Evolutionary conservation across 805 yeast genomes (phyloP), one percentile per base, ranked within the genome.

Genomic region (Tetrapisispora taiwanensis): DNA sequence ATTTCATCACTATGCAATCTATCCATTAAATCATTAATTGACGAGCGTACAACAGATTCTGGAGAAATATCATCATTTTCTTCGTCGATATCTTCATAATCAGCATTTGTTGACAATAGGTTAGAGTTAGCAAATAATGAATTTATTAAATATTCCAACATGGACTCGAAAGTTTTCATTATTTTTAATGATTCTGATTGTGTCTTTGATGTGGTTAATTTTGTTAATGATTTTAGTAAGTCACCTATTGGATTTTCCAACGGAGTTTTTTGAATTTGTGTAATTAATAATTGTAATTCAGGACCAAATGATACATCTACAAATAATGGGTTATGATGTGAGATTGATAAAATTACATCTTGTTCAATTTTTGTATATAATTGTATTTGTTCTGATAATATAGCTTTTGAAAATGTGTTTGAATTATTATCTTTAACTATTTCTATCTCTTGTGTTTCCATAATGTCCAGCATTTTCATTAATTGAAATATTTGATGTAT

Each of bases 1-100:
- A 81, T 80, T 43, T 86, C 95, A 59, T 90, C 96, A 0, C 95
- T 84, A 52, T 80, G 79, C 56, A 89, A 70, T 24, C 84, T 73
- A 36, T 86, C 79, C 46, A 78, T 70, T 38, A 90, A 67, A 44
- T 78, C 70, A 54, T 84, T 87, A 30, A 89, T 79, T 1, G 95
- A 85, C 39, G 84, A 76, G 43, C 82, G 84, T 50, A 86, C 71
- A 14, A 85, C 78, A n/a, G 79, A 70, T 39, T 79, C 83, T 15
- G 54, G 47, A 42, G 74, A 73, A 3, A 74, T 70, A 46, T 69
- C 70, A 13, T 46, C 31, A 46, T 70, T 70, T 13, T 47, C 33
- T 41, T 63, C 63, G 4, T 37, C 32, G 6, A 15, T 70, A n/a
- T 47, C 33, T 41, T 63, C 63, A 18, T 37, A 19, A 4, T 26